Evolutionary conservation across 176 grass and related monocot genomes (phyloP).

Genomic region (Secale cereale): DNA sequence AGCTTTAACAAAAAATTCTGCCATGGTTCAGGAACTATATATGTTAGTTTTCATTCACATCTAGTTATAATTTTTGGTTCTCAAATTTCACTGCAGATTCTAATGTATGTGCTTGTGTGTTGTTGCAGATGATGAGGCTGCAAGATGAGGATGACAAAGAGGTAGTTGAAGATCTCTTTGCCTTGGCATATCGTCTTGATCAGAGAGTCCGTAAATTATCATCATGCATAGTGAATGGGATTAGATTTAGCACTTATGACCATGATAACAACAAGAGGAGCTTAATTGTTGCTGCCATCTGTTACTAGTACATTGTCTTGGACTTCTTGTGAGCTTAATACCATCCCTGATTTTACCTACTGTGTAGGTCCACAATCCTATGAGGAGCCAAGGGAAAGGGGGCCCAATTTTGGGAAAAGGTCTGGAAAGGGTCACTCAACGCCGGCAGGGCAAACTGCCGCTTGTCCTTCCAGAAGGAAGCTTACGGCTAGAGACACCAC

Average conservation of each 20-base stretch:
- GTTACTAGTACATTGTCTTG: too few species aligned
- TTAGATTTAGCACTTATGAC: not conserved
- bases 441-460: not conserved
- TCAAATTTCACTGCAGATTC: too few species aligned
- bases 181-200: not conserved
- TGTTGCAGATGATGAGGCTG: not conserved
- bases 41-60: too few species aligned
- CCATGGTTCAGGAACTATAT: too few species aligned
- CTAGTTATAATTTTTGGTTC: too few species aligned
- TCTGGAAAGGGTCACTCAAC: not conserved
- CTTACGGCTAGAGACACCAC: not conserved
- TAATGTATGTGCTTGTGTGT: too few species aligned
- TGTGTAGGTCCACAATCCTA: not conserved
- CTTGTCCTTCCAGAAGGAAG: not conserved
- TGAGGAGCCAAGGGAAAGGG: not conserved
- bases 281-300: too few species aligned
- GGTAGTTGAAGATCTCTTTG: not conserved
- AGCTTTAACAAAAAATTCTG: not conserved
- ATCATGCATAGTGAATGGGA: slow-evolving; percentile 10
- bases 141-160: not conserved
- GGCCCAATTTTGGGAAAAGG: not conserved
- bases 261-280: not conserved
- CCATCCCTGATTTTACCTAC: not conserved
- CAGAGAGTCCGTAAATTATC: not conserved
- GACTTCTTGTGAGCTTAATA: too few species aligned